phyloP scores from a whole-genome alignment of 495 filamentous ascomycete genomes.

The Cercophora scortea region DNA sequence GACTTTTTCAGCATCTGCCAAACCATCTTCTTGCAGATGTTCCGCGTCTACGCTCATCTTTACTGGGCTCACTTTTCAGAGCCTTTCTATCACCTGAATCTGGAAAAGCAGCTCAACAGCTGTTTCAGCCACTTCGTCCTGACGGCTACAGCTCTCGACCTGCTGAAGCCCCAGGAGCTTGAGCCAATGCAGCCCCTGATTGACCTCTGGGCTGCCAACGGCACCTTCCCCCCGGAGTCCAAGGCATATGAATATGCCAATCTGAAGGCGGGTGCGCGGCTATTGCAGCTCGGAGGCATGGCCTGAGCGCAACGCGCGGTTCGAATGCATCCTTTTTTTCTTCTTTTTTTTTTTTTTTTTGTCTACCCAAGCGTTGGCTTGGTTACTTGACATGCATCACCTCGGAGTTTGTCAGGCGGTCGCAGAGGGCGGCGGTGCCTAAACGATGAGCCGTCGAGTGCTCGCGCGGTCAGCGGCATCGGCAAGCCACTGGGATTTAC shows the following conservation, averaged over 20 bases:
- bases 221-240: slow-evolving; percentile 67
- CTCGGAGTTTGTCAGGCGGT: background rate
- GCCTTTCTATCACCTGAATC: slow-evolving; percentile 75
- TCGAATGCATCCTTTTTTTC: background rate
- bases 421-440: too few relatives aligned
- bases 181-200: slow-evolving; percentile 92
- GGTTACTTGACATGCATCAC: background rate
- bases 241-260: slow-evolving; percentile 52
- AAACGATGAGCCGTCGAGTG: too few relatives aligned
- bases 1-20: slow-evolving; percentile 79
- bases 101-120: slow-evolving; percentile 83
- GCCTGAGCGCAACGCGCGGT: slow-evolving; percentile 8
- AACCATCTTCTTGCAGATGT: slow-evolving; percentile 93
- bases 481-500: too few relatives aligned
- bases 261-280: slow-evolving; percentile 34
- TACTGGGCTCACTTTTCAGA: slow-evolving; percentile 79
- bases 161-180: slow-evolving; percentile 74
- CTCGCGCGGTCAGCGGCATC: too few relatives aligned
- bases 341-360: background rate
- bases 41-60: slow-evolving; percentile 88
- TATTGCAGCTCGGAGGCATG: slow-evolving; percentile 36
- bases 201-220: slow-evolving; percentile 79
- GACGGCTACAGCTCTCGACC: slow-evolving; percentile 74
- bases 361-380: background rate
- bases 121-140: slow-evolving; percentile 91